phyloP scores from a whole-genome alignment of 129 eudicot genomes.

The Saposhnikovia divaricata region DNA sequence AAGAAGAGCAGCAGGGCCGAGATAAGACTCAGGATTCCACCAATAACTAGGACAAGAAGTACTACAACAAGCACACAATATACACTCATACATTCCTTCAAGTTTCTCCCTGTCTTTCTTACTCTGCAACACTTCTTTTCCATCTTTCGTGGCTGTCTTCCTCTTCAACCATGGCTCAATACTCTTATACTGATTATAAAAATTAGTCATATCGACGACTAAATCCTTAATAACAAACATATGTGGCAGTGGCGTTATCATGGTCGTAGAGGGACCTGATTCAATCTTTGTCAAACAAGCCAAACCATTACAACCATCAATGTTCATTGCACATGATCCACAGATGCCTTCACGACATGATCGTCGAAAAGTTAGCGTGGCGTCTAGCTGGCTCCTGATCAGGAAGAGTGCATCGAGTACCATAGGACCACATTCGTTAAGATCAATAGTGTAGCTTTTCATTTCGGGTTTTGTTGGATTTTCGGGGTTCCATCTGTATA shows the following conservation, averaged over 20 bases:
- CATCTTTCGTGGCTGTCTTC: slow-evolving; percentile 49
- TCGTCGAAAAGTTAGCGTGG: slow-evolving; percentile 73
- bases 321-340: slow-evolving; percentile 95
- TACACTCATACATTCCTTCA: slow-evolving; percentile 94
- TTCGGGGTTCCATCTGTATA: slow-evolving; percentile 85
- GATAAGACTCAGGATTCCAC: slow-evolving; percentile 93
- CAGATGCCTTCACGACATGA: slow-evolving; percentile 94
- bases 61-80: slow-evolving; percentile 80
- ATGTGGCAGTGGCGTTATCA: slow-evolving; percentile 77
- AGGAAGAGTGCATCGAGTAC: slow-evolving; percentile 75
- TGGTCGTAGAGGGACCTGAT: slow-evolving; percentile 17
- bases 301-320: slow-evolving; percentile 73
- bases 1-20: slow-evolving; percentile 87
- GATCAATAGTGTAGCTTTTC: slow-evolving; percentile 52
- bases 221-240: slow-evolving; percentile 91
- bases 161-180: slow-evolving; percentile 98
- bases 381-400: slow-evolving; percentile 78
- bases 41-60: slow-evolving; percentile 96
- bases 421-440: slow-evolving; percentile 90
- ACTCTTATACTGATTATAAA: slow-evolving; percentile 84
- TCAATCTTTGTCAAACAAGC: slow-evolving; percentile 76
- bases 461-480: slow-evolving; percentile 57
- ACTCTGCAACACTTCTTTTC: slow-evolving; percentile 76
- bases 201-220: slow-evolving; percentile 95
- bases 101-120: slow-evolving; percentile 75